These are phyloP conservation scores for Trichoderma sp. DNA, from an alignment of 2,329 filamentous ascomycete species.

Conservation along the genomic window DNA sequence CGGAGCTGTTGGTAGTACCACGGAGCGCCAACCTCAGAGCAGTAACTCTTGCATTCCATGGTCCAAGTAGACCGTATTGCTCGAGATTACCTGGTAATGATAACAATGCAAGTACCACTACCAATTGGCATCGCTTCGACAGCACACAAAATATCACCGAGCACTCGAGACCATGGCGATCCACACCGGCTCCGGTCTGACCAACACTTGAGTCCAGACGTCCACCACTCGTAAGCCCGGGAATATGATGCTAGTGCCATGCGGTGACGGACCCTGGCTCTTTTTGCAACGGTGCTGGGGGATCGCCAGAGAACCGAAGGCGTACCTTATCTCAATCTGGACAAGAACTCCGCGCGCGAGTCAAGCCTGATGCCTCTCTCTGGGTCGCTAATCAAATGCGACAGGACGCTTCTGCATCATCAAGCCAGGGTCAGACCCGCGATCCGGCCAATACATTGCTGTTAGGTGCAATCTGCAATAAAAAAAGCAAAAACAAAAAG, in stretches of 20 bases:
- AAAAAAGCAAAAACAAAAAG: not conserved
- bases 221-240: slow-evolving; percentile 8
- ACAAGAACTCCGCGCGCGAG: slow-evolving; percentile 17
- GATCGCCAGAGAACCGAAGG: slow-evolving; percentile 14
- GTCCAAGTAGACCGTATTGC: not conserved
- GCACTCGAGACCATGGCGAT: slow-evolving; percentile 5
- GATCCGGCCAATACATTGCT: not conserved
- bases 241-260: slow-evolving; percentile 6
- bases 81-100: not conserved
- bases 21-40: not conserved
- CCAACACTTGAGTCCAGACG: not conserved
- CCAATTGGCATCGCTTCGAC: not conserved
- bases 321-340: slow-evolving; percentile 9
- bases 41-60: not conserved
- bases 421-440: not conserved
- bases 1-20: not conserved
- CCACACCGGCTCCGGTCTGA: slow-evolving; percentile 1
- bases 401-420: slow-evolving; percentile 7
- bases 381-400: slow-evolving; percentile 18
- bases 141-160: slow-evolving; percentile 8
- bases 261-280: slow-evolving; percentile 15
- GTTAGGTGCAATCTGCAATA: not conserved
- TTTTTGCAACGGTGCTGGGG: not conserved
- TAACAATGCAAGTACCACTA: not conserved
- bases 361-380: slow-evolving; percentile 3